Evolutionary conservation across 2,329 filamentous ascomycete genomes (phyloP).

Genomic region (Cryphonectria parasitica): DNA sequence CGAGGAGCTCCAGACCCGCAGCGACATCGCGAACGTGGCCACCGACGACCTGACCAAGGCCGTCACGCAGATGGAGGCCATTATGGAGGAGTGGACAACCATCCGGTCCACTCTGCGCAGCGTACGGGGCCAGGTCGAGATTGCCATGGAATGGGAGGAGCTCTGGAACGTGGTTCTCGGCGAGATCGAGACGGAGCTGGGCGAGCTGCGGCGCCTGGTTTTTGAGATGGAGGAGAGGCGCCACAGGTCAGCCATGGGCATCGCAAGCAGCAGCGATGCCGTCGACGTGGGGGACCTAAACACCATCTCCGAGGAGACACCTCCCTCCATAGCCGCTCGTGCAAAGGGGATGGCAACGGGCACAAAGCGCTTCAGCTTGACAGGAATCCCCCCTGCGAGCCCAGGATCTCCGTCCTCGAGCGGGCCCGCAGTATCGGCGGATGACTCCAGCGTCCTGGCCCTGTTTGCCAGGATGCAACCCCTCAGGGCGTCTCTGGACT

Average conservation of each 20-base stretch:
- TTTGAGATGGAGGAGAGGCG: conserved; percentile 98
- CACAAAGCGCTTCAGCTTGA: conserved; percentile 69
- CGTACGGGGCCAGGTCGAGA: conserved; percentile 89
- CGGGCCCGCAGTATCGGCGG: conserved; percentile 64
- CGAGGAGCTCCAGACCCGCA: conserved; percentile 80
- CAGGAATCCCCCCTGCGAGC: conserved; percentile 65
- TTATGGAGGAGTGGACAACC: conserved; percentile 80
- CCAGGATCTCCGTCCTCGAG: conserved; percentile 66
- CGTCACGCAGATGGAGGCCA: conserved; percentile 86
- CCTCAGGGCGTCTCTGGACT: conserved; percentile 88
- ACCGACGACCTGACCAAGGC: conserved; percentile 73
- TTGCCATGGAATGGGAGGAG: conserved; percentile 99
- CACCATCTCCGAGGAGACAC: conserved; percentile 89
- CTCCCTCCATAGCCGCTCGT: conserved; percentile 54
- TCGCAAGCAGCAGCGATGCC: conserved; percentile 59
- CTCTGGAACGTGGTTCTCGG: conserved; percentile 92
- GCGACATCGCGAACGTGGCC: conserved; percentile 74
- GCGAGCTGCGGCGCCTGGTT: conserved; percentile 67
- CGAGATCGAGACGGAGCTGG: conserved; percentile 85
- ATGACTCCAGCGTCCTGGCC: conserved; percentile 86
- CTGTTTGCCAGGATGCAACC: conserved; percentile 96
- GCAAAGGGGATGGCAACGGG: conserved; percentile 55
- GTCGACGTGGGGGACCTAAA: conserved; percentile 87
- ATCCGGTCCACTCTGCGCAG: conserved; percentile 77
- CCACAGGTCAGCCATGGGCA: conserved; percentile 74